Base-by-base conservation (phyloP, 352 stramenopile genomes). In the Albugo candida region DNA sequence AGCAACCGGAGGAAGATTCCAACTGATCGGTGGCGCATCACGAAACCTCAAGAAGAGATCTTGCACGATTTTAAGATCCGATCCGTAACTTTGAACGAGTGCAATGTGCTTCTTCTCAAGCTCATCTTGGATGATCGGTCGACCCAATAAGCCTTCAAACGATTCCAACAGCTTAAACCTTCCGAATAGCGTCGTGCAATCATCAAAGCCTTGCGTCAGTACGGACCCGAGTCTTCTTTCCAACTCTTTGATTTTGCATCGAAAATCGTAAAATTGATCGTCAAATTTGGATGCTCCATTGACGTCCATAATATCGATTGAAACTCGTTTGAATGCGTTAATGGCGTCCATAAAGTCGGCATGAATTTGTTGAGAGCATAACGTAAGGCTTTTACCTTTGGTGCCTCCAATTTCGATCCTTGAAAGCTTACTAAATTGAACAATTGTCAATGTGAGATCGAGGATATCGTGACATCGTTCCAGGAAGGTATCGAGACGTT, bases 231-330 rank as follows among this genome's bases (percentile, higher is more conserved):
- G 73, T 12, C 93, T 81, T 8, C 93, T 83, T 65, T 99, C 94
- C 20, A 99, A 76, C 59, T 99, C 94, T 58, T 98, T 98, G 54
- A 98, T 96, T 54, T 92, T 94, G 64, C 91, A 96, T 31, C 89
- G 81, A 47, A 98, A 97, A 42, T 94, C 81, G 56, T 97, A 97
- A 49, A 97, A 98, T 54, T 98, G 94, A 58, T 96, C 87, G 55
- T 98, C 93, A 43, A 98, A 98, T 59, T 96, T 83, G 38, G 86
- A 96, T 14, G 84, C 92, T 16, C 79, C 83, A 31, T 8, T 31
- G 17, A 99, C 93, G 55, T 99, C 91, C 91, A 98, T 96, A 36
- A 99, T 97, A 60, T 99, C 94, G 43, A 95, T 96, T 0, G 89
- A 92, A 1, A 98, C 86, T 44, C 70, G 74, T 60, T 98, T 97